Evolutionary conservation across 73 alveolate species (phyloP), one percentile per base, ranked within the genome.

Genomic region (Paramecium pentaurelia): DNA sequence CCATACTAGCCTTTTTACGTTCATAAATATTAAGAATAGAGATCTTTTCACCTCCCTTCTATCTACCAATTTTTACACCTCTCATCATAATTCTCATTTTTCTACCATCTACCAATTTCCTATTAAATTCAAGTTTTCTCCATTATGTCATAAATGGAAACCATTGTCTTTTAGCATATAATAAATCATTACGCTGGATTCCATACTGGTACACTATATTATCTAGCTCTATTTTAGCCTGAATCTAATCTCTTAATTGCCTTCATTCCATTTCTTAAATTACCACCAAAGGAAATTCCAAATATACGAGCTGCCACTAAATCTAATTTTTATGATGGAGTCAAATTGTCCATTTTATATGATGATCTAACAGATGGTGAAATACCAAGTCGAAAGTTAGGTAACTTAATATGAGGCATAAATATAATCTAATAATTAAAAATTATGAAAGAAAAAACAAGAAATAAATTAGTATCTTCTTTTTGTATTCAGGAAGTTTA

Each of bases 41-140:
- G 9, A 80, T 20, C 51, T 49, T 80, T 42, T 49, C 91, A 20
- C 91, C 91, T 32, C 91, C 91, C 77, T 80, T 80, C 47, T 80
- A 80, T 80, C 91, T 80, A 22, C 91, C 91, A 6, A 80, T 80
- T 47, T 80, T 80, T 0, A 80, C 91, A 45, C 91, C 91, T 80
- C 91, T 80, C 91, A 80, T 80, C 91, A 80, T 80, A n/a, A 80
- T 80, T 80, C 91, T 80, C 91, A 80, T 80, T 28, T 47, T 80
- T 47, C 91, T 80, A 25, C 91, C 91, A 40, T 80, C 91, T 8
- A 45, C 45, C 12, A 80, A 44, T 22, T 80, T 20, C 16, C 58
- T 32, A 40, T 47, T 80, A 6, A 25, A 80, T 80, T 40, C 71
- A 9, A 32, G 25, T 45, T 64, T 34, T 27, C 28, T 64, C 84